Evolutionary conservation across 2,329 filamentous ascomycete genomes (phyloP).

Genomic region (Aspergillus hiratsukae): DNA sequence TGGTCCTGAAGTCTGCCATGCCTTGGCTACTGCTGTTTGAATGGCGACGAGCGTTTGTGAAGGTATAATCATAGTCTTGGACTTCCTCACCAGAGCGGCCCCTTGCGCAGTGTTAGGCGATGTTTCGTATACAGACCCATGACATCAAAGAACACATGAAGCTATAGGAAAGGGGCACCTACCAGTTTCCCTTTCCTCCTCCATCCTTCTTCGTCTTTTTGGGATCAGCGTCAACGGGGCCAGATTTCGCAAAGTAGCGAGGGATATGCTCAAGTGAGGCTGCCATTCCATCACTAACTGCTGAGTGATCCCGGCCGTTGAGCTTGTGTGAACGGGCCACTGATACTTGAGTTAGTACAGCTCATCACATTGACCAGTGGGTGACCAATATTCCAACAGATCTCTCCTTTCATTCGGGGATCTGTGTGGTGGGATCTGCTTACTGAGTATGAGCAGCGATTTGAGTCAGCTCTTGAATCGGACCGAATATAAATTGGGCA

Average conservation of each 20-base stretch:
- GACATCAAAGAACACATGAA: conserved; percentile 1
- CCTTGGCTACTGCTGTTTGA: conserved; percentile 82
- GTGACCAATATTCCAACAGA: neutral
- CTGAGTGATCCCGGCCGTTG: conserved; percentile 88
- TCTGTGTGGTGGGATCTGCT: neutral
- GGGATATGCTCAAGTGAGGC: conserved; percentile 69
- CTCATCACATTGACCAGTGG: neutral
- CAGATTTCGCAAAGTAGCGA: conserved; percentile 88
- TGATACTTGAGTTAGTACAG: conserved; percentile 32
- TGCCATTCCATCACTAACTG: conserved; percentile 68
- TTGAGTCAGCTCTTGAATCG: neutral
- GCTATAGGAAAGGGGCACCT: conserved; percentile 34
- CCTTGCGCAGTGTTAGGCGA: conserved; percentile 50
- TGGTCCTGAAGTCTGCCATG: conserved; percentile 83
- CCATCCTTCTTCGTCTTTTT: conserved; percentile 97
- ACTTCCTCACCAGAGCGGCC: conserved; percentile 78
- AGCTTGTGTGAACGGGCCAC: conserved; percentile 98
- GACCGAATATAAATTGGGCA: neutral
- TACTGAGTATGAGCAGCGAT: neutral
- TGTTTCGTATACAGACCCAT: conserved; percentile 3
- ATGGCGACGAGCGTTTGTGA: conserved; percentile 80
- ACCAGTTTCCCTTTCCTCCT: conserved; percentile 91
- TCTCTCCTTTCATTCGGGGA: neutral
- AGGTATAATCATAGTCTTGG: conserved; percentile 76
- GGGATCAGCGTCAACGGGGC: conserved; percentile 74